phyloP scores from a whole-genome alignment of 2,329 filamentous ascomycete genomes.

The Didymosphaeria variabile region DNA sequence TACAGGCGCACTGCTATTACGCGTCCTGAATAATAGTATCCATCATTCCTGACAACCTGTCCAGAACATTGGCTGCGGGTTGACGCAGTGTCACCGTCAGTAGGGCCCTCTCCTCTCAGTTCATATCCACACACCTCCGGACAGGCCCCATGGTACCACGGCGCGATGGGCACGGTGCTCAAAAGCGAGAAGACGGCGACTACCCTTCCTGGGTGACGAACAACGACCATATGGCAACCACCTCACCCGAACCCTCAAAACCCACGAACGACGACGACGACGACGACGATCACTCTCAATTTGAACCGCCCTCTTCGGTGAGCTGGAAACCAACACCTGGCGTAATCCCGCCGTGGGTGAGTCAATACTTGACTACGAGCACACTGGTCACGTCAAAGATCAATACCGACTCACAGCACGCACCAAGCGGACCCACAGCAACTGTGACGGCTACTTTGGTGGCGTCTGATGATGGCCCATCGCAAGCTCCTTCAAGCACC shows the following conservation, averaged over 20 bases:
- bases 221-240: background rate
- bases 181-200: conserved; percentile 8
- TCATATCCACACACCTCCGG: conserved; percentile 5
- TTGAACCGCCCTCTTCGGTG: conserved; percentile 7
- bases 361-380: background rate
- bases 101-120: conserved; percentile 1
- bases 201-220: conserved; percentile 1
- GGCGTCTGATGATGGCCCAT: background rate
- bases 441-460: background rate
- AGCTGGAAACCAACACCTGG: conserved; percentile 5
- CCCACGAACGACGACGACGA: conserved; percentile 8
- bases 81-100: conserved; percentile 2
- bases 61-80: background rate
- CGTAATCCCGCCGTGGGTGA: conserved; percentile 7
- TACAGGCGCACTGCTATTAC: background rate
- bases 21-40: conserved; percentile 6
- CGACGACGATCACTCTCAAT: conserved; percentile 17
- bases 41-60: background rate
- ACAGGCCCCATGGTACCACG: conserved; percentile 7
- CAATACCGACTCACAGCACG: background rate
- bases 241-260: conserved; percentile 5
- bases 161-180: background rate
- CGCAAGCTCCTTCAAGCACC: background rate
- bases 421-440: background rate
- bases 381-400: background rate